Evolutionary conservation across 208 protist genomes (phyloP), one percentile per base, ranked within the genome.

Genomic region (Leishmania tarentolae): DNA sequence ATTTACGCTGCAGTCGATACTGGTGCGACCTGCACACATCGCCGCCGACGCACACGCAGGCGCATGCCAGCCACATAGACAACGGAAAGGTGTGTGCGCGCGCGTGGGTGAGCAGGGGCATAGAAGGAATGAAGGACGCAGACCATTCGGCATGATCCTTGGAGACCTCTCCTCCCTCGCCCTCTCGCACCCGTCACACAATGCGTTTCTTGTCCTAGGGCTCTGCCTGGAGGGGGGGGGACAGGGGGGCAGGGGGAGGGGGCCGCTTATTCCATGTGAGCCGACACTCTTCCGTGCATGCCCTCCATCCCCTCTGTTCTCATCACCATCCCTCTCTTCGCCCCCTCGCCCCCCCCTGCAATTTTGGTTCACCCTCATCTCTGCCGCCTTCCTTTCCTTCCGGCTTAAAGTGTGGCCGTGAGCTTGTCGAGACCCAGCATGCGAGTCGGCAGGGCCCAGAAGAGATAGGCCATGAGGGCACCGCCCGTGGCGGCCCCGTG

Each of bases 351-450:
- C 63, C 28, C 40, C 42, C n/a, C 21, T 13, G 1, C 63, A 17
- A 6, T 68, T 6, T 11, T 80, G 44, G 28, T 74, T 71, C 28
- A 44, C 37, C 63, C 40, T 35, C 24, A 8, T 0, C n/a, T 66
- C 31, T 66, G 31, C 59, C 13, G 13, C 24, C 37, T 3, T 71
- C 11, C 28, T 8, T 28, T 59, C 35, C 17, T 44, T n/a, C 19
- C 1, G 52, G 3, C 28, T 81, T 90, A 95, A 31, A 97, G 68
- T 37, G 90, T 88, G 37, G 94, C 94, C 0, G 94, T 97, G 42
- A 97, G 89, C 82, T 95, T 95, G 68, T 97, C 94, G 47, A 97
- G 85, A 17, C 94, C 94, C 21, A 97, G 76, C 84, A 96, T 89
- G 56, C 92, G 91, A 2, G 91, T 97, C 15, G 94, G 94, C 79